Evolutionary conservation across 1,284 basidiomycete species (phyloP).

Genomic region (Trametes sp.): DNA sequence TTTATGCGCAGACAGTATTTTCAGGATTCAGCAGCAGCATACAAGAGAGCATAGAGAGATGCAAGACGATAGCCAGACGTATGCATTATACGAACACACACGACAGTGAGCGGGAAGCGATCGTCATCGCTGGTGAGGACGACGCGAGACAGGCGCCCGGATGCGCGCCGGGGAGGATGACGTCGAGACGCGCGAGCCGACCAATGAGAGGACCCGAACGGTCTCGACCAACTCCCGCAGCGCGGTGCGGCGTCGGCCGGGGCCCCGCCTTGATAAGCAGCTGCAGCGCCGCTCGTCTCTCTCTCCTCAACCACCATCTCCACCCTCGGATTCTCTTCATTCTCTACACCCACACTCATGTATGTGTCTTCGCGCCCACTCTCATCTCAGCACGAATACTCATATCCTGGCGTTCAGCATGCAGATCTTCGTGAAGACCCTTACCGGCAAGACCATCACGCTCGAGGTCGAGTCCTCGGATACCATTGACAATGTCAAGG

Average conservation of each 20-base stretch:
- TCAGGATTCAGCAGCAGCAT: no score
- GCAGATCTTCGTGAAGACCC: constrained; percentile 44
- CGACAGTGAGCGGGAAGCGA: neutral
- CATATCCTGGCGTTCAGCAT: constrained; percentile 28
- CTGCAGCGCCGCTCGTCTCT: constrained; percentile 20
- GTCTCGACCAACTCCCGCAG: constrained; percentile 11
- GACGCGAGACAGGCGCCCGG: neutral
- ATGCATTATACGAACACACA: no score
- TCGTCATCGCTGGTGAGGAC: neutral
- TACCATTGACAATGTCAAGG: constrained; percentile 24
- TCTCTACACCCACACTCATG: constrained; percentile 10
- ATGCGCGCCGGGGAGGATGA: constrained; percentile 9
- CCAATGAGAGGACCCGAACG: constrained; percentile 11
- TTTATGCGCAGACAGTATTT: no score
- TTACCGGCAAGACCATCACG: constrained; percentile 32
- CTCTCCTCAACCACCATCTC: constrained; percentile 39
- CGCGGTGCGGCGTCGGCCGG: constrained; percentile 15
- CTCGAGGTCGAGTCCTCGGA: constrained; percentile 27
- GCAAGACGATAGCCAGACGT: no score
- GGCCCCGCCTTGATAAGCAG: constrained; percentile 35
- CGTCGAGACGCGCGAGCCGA: neutral
- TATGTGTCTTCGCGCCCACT: constrained; percentile 2
- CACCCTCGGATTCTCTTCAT: constrained; percentile 19
- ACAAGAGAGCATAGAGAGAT: no score
- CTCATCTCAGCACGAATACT: neutral